Evolutionary conservation across 2,329 filamentous ascomycete species (phyloP).

Genomic region (Trichoderma pleuroti): DNA sequence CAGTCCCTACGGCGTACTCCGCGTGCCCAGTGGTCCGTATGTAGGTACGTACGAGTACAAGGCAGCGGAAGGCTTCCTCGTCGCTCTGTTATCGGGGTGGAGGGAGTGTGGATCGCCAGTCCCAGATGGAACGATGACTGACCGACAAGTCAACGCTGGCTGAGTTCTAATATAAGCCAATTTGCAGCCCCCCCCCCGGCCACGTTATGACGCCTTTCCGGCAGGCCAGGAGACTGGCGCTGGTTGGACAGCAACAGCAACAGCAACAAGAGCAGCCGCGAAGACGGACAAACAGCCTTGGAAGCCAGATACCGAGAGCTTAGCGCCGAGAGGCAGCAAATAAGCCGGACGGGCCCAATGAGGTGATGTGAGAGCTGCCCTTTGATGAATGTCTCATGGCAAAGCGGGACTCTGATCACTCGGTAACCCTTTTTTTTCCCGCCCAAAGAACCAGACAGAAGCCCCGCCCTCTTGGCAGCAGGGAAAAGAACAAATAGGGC

Average conservation of each 20-base stretch:
- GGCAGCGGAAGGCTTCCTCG: not conserved
- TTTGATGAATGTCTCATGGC: conserved; percentile 17
- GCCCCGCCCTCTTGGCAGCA: conserved; percentile 14
- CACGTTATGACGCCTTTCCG: conserved; percentile 14
- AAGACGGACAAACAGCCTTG: not conserved
- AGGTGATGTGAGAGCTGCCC: not conserved
- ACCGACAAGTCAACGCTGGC: conserved; percentile 13
- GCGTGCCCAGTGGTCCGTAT: not conserved
- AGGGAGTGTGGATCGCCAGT: conserved; percentile 6
- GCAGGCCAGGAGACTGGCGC: not conserved
- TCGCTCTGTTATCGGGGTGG: conserved; percentile 6
- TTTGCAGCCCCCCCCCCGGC: conserved; percentile 15
- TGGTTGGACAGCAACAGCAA: not conserved
- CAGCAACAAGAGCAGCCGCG: not conserved
- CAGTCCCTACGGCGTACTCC: not conserved
- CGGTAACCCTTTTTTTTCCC: conserved; percentile 17
- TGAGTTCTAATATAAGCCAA: conserved; percentile 12
- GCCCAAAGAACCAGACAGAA: not conserved
- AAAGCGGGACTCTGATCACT: conserved; percentile 18
- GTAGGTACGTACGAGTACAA: not conserved
- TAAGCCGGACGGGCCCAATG: not conserved
- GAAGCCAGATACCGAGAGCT: not conserved
- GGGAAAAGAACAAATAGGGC: conserved; percentile 12
- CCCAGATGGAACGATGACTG: conserved; percentile 11
- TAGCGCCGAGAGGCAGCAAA: conserved; percentile 12